Conservation (phyloP, 2,329 filamentous ascomycete species). For the Fusarium robinianum region DNA sequence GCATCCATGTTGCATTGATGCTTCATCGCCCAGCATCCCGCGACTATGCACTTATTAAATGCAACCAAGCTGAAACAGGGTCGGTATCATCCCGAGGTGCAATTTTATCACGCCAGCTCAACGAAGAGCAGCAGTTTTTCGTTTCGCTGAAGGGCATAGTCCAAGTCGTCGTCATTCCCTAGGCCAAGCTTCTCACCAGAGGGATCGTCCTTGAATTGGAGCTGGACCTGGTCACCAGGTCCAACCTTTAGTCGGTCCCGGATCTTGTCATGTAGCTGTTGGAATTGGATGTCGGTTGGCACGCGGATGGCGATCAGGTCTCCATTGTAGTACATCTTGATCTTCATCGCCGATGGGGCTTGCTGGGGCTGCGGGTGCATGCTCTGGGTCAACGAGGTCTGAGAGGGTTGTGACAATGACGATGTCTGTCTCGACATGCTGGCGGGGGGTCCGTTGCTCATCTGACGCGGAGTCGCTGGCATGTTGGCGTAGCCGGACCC, state of each 20-base stretch:
- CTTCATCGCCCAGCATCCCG: constrained; percentile 3
- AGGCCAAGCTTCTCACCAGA: constrained; percentile 75
- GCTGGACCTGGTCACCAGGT: constrained; percentile 69
- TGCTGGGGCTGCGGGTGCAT: constrained; percentile 44
- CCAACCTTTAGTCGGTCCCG: constrained; percentile 79
- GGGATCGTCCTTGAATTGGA: constrained; percentile 86
- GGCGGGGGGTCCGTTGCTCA: constrained; percentile 41
- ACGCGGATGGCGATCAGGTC: constrained; percentile 92
- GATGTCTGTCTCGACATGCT: constrained; percentile 34
- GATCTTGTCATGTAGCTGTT: constrained; percentile 81
- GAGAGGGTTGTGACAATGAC: constrained; percentile 46
- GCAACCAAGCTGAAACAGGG: constrained; percentile 29
- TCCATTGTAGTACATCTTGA: constrained; percentile 92
- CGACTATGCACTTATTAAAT: constrained; percentile 11
- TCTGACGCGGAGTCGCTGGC: constrained; percentile 53
- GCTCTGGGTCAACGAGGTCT: constrained; percentile 55
- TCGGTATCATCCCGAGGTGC: constrained; percentile 14
- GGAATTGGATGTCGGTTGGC: constrained; percentile 76
- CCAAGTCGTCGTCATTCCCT: constrained; percentile 79
- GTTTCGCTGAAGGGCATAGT: constrained; percentile 79
- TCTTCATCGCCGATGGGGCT: constrained; percentile 70
- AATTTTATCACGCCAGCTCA: constrained; percentile 51
- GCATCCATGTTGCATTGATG: too few relatives aligned
- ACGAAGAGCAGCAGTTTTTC: constrained; percentile 84
- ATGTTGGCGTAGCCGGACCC: constrained; percentile 58